These are phyloP conservation scores for Heteromeles arbutifolia DNA, from an alignment of 306 rosid species.

Conservation along the genomic window DNA sequence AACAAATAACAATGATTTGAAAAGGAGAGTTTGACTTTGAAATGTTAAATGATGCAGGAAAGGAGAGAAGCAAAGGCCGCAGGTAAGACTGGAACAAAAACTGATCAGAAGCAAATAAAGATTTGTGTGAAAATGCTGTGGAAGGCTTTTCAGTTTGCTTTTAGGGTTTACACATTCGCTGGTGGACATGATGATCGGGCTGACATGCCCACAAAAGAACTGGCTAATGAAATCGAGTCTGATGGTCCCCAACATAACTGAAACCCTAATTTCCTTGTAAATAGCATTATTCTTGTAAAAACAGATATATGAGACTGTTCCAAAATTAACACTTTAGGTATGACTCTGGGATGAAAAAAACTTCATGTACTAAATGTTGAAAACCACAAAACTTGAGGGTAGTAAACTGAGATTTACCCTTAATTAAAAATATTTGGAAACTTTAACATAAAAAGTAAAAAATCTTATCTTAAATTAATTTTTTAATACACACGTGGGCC, in stretches of 20 bases:
- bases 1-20: background rate
- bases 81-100: slow-evolving; percentile 16
- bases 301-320: too few species aligned
- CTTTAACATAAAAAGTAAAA: too few species aligned
- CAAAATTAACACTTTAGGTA: too few species aligned
- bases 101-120: slow-evolving; percentile 12
- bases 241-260: slow-evolving; percentile 32
- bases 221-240: slow-evolving; percentile 72
- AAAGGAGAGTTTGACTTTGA: background rate
- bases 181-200: slow-evolving; percentile 88
- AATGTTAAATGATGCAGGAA: slow-evolving; percentile 32
- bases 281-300: background rate
- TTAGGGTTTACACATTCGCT: slow-evolving; percentile 62
- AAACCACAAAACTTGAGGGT: too few species aligned
- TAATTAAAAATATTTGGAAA: too few species aligned
- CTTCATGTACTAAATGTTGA: too few species aligned
- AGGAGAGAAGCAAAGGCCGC: slow-evolving; percentile 32
- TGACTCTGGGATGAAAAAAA: too few species aligned
- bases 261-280: background rate
- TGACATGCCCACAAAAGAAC: slow-evolving; percentile 54
- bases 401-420: too few species aligned
- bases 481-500: too few species aligned
- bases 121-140: slow-evolving; percentile 49
- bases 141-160: slow-evolving; percentile 81
- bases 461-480: too few species aligned